Percentiles rank a stretch among this genome's conserved stretches.
These are phyloP conservation scores for Lasiosphaeria hispida DNA, from an alignment of 495 filamentous ascomycete genomes.

Conservation along the genomic window DNA sequence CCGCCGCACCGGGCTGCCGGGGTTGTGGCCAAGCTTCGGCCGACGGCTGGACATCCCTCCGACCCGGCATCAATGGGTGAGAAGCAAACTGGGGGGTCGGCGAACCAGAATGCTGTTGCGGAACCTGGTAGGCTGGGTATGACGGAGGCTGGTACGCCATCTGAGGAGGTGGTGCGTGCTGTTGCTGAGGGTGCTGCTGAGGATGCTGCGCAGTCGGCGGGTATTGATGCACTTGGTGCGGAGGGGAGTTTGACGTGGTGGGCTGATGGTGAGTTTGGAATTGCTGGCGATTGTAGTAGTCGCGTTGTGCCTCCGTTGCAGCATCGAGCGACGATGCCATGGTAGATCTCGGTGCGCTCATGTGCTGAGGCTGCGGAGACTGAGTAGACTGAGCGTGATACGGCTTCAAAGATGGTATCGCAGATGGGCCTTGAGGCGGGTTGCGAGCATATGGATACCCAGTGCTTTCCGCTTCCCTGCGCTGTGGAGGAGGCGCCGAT, in stretches of 20 bases:
- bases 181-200: constrained; percentile 22
- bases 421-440: constrained; percentile 35
- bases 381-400: constrained; percentile 41
- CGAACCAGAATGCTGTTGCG: constrained; percentile 26
- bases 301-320: constrained; percentile 25
- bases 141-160: constrained; percentile 18
- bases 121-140: constrained; percentile 17
- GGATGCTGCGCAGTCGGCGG: constrained; percentile 31
- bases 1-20: constrained; percentile 12
- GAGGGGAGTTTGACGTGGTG: constrained; percentile 38
- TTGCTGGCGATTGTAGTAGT: constrained; percentile 41
- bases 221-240: constrained; percentile 44
- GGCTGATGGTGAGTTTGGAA: constrained; percentile 35
- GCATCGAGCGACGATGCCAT: constrained; percentile 33
- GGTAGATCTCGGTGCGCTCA: constrained; percentile 35
- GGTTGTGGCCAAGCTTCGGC: constrained; percentile 21
- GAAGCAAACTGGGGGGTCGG: constrained; percentile 28
- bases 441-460: constrained; percentile 39
- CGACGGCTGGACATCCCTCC: constrained; percentile 15
- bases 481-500: constrained; percentile 30
- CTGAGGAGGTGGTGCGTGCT: constrained; percentile 17
- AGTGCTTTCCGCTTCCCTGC: constrained; percentile 37
- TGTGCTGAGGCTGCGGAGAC: constrained; percentile 41
- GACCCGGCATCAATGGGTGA: constrained; percentile 21
- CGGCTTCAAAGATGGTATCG: constrained; percentile 50